Evolutionary conservation across 768 basidiomycete species (phyloP).

Genomic region (Floccularia luteovirens): DNA sequence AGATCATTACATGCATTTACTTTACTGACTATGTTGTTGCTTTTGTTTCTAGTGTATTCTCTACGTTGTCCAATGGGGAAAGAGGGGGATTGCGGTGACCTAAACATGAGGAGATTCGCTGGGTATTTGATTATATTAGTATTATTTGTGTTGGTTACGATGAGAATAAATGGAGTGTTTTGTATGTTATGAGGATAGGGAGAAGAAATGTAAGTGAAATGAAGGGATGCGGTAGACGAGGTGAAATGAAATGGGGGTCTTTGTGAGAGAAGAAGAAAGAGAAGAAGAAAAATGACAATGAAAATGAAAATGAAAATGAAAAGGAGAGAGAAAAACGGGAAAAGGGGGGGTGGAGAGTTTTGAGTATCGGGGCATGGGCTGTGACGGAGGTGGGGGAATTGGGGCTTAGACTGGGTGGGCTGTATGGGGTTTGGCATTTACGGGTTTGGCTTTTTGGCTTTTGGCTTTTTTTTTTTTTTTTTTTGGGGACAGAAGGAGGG

Average conservation of each 20-base stretch:
- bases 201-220: background rate
- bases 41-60: too few relatives aligned
- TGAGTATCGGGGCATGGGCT: background rate
- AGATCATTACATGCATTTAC: too few relatives aligned
- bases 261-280: background rate
- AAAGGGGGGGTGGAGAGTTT: background rate
- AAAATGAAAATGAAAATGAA: background rate
- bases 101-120: background rate
- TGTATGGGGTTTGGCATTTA: too few relatives aligned
- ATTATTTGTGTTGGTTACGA: background rate
- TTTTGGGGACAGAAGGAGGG: too few relatives aligned
- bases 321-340: background rate
- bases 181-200: background rate
- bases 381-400: background rate
- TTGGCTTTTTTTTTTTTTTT: too few relatives aligned
- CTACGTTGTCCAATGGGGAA: too few relatives aligned
- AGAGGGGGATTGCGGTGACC: too few relatives aligned
- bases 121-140: background rate
- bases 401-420: background rate
- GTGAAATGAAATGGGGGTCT: background rate
- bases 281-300: background rate
- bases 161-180: background rate
- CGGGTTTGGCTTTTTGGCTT: too few relatives aligned
- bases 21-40: too few relatives aligned
- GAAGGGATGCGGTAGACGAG: background rate